Conservation (phyloP, 2,329 filamentous ascomycete species). For the Amauroascus niger region DNA sequence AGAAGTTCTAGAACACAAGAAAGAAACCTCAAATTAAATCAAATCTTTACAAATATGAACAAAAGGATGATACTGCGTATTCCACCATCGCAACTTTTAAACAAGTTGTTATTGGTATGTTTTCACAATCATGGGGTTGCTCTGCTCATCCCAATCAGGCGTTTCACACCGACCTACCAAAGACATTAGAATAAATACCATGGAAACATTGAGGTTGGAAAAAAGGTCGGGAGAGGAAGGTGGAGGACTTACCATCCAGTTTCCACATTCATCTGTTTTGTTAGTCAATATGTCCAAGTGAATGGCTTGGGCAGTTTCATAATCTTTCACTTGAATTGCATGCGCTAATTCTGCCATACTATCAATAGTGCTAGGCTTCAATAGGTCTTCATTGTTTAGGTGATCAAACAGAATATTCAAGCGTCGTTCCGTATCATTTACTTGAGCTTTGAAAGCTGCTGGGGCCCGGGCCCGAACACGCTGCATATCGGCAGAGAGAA, state of each 20-base stretch:
- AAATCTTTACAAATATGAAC: neutral
- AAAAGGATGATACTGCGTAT: neutral
- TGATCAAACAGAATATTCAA: slow-evolving; percentile 92
- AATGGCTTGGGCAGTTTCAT: slow-evolving; percentile 55
- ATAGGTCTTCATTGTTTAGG: slow-evolving; percentile 85
- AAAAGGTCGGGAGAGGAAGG: too few relatives aligned
- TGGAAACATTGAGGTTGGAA: too few relatives aligned
- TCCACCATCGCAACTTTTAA: neutral
- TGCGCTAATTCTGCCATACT: slow-evolving; percentile 46
- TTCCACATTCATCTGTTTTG: slow-evolving; percentile 69
- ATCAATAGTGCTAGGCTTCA: slow-evolving; percentile 60
- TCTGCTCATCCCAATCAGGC: slow-evolving; percentile 69
- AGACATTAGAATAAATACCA: slow-evolving; percentile 8
- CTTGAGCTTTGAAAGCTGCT: slow-evolving; percentile 73
- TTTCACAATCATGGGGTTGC: slow-evolving; percentile 50
- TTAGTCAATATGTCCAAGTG: slow-evolving; percentile 68
- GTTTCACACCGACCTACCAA: slow-evolving; percentile 60
- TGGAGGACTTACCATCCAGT: slow-evolving; percentile 67
- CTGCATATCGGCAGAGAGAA: slow-evolving; percentile 75
- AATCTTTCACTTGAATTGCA: slow-evolving; percentile 60
- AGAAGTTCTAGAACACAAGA: neutral
- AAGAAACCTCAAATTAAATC: too few relatives aligned
- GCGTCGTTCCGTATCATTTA: slow-evolving; percentile 88
- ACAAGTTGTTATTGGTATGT: neutral
- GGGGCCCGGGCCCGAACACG: slow-evolving; percentile 80